Evolutionary conservation across 2,329 filamentous ascomycete genomes (phyloP).

Genomic region (Diaporthe aspalathi): DNA sequence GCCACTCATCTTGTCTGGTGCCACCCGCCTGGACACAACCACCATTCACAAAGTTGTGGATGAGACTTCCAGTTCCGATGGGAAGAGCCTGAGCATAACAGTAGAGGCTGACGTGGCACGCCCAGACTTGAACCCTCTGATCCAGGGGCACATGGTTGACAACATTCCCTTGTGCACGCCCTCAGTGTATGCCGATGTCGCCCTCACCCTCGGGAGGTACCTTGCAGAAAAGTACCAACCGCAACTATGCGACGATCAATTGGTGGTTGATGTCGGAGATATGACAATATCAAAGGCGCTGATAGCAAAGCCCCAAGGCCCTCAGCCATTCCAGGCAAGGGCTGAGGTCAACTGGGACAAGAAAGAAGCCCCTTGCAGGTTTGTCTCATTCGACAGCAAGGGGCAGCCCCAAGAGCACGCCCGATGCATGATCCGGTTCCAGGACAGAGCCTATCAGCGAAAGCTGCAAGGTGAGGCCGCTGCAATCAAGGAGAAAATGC

Average conservation of each 20-base stretch:
- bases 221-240: slow-evolving; percentile 72
- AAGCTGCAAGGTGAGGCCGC: slow-evolving; percentile 11
- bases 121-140: slow-evolving; percentile 68
- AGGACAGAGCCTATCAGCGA: background rate
- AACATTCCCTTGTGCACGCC: slow-evolving; percentile 74
- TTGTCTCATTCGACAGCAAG: slow-evolving; percentile 69
- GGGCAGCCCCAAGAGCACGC: slow-evolving; percentile 74
- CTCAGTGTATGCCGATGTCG: slow-evolving; percentile 61
- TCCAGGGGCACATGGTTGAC: slow-evolving; percentile 75
- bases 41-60: slow-evolving; percentile 25
- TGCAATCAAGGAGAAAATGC: slow-evolving; percentile 72
- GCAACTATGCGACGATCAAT: slow-evolving; percentile 68
- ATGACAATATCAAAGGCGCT: slow-evolving; percentile 69
- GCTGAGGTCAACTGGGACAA: slow-evolving; percentile 67
- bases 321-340: slow-evolving; percentile 69
- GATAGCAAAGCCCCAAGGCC: slow-evolving; percentile 65
- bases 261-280: slow-evolving; percentile 78
- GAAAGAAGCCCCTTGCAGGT: slow-evolving; percentile 71
- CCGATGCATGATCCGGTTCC: slow-evolving; percentile 67
- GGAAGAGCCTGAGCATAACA: slow-evolving; percentile 53
- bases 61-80: background rate
- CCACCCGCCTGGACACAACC: slow-evolving; percentile 50
- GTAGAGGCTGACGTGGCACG: slow-evolving; percentile 75
- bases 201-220: slow-evolving; percentile 69
- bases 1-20: slow-evolving; percentile 49